Evolutionary conservation across 1,284 basidiomycete genomes (phyloP).

Genomic region (Puccinia polysora): DNA sequence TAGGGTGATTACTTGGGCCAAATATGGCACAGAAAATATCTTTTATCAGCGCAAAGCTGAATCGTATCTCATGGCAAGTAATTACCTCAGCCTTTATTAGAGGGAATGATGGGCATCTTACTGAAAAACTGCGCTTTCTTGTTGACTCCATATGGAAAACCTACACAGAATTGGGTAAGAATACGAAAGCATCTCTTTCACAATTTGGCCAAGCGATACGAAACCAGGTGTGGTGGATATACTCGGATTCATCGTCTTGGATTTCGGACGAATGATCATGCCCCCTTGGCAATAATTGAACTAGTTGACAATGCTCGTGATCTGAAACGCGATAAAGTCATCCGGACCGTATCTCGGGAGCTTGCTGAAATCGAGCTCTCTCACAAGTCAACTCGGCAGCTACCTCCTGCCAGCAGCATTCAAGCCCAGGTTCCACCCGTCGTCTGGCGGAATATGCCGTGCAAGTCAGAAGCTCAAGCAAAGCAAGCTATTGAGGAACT

Average conservation of each 20-base stretch:
- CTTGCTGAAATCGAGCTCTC: conserved; percentile 29
- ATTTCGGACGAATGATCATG: conserved; percentile 83
- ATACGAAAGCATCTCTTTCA: conserved; percentile 73
- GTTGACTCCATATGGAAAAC: neutral
- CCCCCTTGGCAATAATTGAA: conserved; percentile 84
- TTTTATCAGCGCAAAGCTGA: conserved; percentile 30
- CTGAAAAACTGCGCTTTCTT: conserved; percentile 54
- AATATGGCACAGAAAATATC: neutral
- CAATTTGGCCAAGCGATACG: conserved; percentile 75
- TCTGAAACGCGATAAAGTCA: conserved; percentile 57
- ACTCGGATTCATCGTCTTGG: conserved; percentile 89
- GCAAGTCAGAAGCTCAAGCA: conserved; percentile 19
- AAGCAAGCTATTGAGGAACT: conserved; percentile 35
- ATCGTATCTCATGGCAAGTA: conserved; percentile 7
- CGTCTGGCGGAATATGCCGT: conserved; percentile 38
- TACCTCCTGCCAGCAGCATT: neutral
- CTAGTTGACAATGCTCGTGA: conserved; percentile 91
- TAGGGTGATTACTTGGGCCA: conserved; percentile 61
- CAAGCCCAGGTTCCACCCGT: conserved; percentile 9
- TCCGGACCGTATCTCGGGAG: conserved; percentile 35
- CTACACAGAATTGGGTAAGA: conserved; percentile 48
- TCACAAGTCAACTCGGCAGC: neutral
- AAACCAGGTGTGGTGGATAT: conserved; percentile 81
- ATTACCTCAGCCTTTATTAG: conserved; percentile 43
- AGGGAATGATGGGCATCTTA: conserved; percentile 11